Evolutionary conservation across 805 yeast species (phyloP).

Genomic region (Scheffersomyces spartinae): DNA sequence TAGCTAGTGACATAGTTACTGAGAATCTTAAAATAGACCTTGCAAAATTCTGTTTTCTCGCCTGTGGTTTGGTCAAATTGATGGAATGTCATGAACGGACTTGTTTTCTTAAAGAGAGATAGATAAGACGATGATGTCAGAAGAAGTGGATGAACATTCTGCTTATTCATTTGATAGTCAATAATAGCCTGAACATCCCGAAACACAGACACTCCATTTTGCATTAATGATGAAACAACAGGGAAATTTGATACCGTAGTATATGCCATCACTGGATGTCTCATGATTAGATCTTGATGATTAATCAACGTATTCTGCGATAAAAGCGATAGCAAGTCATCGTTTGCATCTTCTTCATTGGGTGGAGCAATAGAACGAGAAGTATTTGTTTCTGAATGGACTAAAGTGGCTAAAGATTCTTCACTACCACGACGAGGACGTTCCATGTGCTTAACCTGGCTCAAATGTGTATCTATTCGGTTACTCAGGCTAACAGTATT

Average conservation of each 20-base stretch:
- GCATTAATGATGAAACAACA: constrained; percentile 10
- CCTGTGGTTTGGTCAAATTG: constrained; percentile 5
- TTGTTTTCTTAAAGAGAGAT: constrained; percentile 15
- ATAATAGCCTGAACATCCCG: constrained; percentile 5
- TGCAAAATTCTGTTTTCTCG: constrained; percentile 13
- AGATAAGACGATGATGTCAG: constrained; percentile 12
- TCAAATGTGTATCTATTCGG: no score
- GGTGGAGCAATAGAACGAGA: background rate
- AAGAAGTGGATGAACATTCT: constrained; percentile 7
- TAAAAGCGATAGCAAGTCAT: constrained; percentile 5
- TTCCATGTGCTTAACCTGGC: no score
- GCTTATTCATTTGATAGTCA: constrained; percentile 3
- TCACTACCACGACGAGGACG: constrained; percentile 1
- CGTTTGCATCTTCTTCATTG: background rate
- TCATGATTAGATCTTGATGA: constrained; percentile 7
- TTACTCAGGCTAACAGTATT: no score
- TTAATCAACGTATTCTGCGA: constrained; percentile 12
- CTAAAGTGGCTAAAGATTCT: constrained; percentile 1
- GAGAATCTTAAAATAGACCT: constrained; percentile 17
- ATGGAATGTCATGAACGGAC: constrained; percentile 17
- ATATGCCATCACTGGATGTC: constrained; percentile 5
- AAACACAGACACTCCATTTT: constrained; percentile 10
- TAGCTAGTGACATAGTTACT: constrained; percentile 18
- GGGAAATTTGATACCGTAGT: constrained; percentile 7
- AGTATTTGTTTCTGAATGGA: background rate